Evolutionary conservation across 176 grass and related monocot genomes (phyloP).

Genomic region (Ensete glaucum): DNA sequence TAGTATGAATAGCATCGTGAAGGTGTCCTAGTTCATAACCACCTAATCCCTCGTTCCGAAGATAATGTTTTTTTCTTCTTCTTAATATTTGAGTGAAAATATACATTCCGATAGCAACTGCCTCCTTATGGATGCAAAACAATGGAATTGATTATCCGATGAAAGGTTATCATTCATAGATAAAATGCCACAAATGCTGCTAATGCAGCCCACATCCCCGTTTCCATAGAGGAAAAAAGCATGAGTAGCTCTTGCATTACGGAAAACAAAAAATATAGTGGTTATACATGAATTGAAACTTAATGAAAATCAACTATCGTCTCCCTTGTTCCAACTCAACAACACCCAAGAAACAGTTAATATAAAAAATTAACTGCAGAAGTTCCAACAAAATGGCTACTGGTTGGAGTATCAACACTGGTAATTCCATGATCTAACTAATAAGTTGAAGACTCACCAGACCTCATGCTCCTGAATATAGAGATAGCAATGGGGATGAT

Average conservation of each 20-base stretch:
- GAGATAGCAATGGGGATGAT: conserved; percentile 53
- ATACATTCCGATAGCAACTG: neutral
- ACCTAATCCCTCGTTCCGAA: neutral
- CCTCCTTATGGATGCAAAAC: neutral
- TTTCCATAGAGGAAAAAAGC: neutral
- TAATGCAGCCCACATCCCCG: neutral
- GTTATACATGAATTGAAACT: neutral
- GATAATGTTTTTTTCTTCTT: neutral
- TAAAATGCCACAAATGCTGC: too few species aligned
- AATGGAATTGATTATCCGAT: neutral
- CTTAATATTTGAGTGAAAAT: neutral
- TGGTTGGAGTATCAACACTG: neutral
- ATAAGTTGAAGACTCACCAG: conserved; percentile 34
- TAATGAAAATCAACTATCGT: neutral
- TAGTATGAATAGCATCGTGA: neutral
- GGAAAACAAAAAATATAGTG: neutral
- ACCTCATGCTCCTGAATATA: conserved; percentile 39
- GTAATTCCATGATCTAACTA: conserved; percentile 14
- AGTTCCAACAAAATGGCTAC: neutral
- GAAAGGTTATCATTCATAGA: neutral
- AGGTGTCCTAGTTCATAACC: neutral
- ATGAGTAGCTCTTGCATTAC: neutral
- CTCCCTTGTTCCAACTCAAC: neutral
- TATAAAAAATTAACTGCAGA: neutral
- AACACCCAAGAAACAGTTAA: neutral